Conservation (phyloP, 345 rosid genomes). For the Isatis tinctoria region DNA sequence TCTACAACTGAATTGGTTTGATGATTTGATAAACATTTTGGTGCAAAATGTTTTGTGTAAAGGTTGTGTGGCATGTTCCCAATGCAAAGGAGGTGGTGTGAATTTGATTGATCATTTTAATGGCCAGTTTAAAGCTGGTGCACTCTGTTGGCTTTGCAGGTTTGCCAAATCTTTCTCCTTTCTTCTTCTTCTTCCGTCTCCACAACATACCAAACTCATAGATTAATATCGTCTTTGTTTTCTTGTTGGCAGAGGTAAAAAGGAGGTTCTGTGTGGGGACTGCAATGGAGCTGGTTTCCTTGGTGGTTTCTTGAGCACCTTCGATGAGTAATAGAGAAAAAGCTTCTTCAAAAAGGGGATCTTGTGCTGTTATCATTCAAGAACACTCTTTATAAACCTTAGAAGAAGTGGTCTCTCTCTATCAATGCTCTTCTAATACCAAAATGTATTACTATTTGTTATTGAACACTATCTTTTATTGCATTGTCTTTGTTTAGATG, state of each 20-base stretch:
- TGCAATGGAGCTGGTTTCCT: slow-evolving; percentile 97
- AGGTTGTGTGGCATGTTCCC: slow-evolving; percentile 58
- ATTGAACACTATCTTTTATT: slow-evolving; percentile 3
- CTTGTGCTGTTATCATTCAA: not conserved
- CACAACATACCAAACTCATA: not conserved
- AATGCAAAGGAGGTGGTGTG: slow-evolving; percentile 82
- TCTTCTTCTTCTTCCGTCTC: not conserved
- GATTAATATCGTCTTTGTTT: not conserved
- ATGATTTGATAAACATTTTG: not conserved
- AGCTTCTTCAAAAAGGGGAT: not conserved
- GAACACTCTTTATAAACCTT: not conserved
- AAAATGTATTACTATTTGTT: not conserved
- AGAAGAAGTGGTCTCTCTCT: not conserved
- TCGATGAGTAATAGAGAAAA: slow-evolving; percentile 38
- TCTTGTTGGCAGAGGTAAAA: slow-evolving; percentile 64
- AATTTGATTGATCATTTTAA: slow-evolving; percentile 87
- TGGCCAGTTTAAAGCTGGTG: slow-evolving; percentile 95
- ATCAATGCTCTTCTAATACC: not conserved
- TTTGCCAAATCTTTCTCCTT: slow-evolving; percentile 3
- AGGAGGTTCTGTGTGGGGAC: slow-evolving; percentile 72
- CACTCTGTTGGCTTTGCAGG: slow-evolving; percentile 96
- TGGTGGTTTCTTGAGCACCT: slow-evolving; percentile 92
- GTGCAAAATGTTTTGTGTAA: slow-evolving; percentile 15
- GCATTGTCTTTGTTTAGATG: not conserved
- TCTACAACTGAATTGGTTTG: not conserved